phyloP scores from a whole-genome alignment of 805 yeast species.

The Ogataea populi-albae region DNA sequence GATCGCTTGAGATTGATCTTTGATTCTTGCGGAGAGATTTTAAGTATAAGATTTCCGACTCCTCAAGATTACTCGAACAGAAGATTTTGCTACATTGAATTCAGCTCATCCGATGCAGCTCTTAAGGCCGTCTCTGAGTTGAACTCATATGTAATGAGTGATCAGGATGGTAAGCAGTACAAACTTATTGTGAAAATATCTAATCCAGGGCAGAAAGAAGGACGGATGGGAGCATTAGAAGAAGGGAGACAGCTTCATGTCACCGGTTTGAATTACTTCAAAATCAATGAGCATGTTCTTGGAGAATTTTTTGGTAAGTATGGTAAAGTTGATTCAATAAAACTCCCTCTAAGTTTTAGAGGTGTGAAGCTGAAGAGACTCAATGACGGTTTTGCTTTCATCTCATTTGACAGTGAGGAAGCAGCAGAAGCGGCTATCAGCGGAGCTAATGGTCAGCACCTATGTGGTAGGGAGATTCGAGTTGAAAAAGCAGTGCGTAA shows the following conservation, averaged over 20 bases:
- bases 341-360: constrained; percentile 40
- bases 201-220: constrained; percentile 45
- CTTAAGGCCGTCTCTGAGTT: constrained; percentile 38
- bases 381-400: constrained; percentile 67
- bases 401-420: constrained; percentile 42
- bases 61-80: constrained; percentile 52
- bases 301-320: constrained; percentile 40
- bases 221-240: constrained; percentile 43
- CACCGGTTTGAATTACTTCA: constrained; percentile 47
- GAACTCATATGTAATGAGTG: constrained; percentile 38
- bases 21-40: constrained; percentile 35
- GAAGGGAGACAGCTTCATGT: constrained; percentile 59
- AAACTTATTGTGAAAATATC: constrained; percentile 59
- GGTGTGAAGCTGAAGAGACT: constrained; percentile 32
- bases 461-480: constrained; percentile 47
- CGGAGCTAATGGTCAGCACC: constrained; percentile 35
- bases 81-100: constrained; percentile 75
- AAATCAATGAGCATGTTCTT: constrained; percentile 39
- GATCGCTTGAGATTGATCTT: constrained; percentile 42
- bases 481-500: constrained; percentile 45
- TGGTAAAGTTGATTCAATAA: constrained; percentile 54
- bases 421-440: constrained; percentile 48
- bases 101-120: constrained; percentile 41
- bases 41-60: constrained; percentile 63
- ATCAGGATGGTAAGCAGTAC: constrained; percentile 29